Percentiles rank a stretch among this genome's conserved stretches.
phyloP scores from a whole-genome alignment of 768 basidiomycete genomes.

The Collybiopsis confluens region DNA sequence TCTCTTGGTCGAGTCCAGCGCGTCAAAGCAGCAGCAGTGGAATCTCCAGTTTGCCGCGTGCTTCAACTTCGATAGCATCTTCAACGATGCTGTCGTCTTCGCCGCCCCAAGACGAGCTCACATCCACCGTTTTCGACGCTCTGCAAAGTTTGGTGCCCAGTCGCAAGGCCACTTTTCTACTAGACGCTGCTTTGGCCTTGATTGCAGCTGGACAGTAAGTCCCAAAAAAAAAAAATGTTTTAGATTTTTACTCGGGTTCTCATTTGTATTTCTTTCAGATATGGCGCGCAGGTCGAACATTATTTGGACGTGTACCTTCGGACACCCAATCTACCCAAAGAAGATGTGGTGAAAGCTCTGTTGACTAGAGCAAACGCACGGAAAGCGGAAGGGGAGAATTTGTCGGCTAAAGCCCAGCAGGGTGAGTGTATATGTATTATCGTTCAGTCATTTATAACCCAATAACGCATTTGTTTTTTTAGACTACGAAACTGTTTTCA shows the following conservation, averaged over 20 bases:
- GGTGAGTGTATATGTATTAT: slow-evolving; percentile 30
- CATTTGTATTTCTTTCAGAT: slow-evolving; percentile 33
- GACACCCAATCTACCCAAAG: slow-evolving; percentile 51
- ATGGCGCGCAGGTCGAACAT: slow-evolving; percentile 59
- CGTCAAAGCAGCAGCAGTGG: not conserved
- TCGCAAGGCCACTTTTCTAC: slow-evolving; percentile 45
- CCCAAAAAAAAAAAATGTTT: not conserved
- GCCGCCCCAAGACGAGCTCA: slow-evolving; percentile 43
- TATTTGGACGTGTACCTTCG: slow-evolving; percentile 63
- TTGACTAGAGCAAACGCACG: slow-evolving; percentile 58
- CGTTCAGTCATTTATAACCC: not conserved
- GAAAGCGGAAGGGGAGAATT: slow-evolving; percentile 47
- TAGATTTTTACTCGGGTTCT: slow-evolving; percentile 1
- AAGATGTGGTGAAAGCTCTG: slow-evolving; percentile 50
- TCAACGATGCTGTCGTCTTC: not conserved
- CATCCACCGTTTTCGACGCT: slow-evolving; percentile 43
- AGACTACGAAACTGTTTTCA: slow-evolving; percentile 61
- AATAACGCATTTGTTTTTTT: not conserved
- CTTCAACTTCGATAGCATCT: slow-evolving; percentile 4
- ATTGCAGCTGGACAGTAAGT: slow-evolving; percentile 49
- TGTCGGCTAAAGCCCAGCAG: slow-evolving; percentile 56
- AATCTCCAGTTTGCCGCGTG: not conserved
- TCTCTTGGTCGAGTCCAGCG: not conserved
- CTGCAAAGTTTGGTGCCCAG: slow-evolving; percentile 39
- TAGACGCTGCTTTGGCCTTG: slow-evolving; percentile 44